Base-by-base conservation (phyloP, 768 basidiomycete genomes). In the Trametes villosa region DNA sequence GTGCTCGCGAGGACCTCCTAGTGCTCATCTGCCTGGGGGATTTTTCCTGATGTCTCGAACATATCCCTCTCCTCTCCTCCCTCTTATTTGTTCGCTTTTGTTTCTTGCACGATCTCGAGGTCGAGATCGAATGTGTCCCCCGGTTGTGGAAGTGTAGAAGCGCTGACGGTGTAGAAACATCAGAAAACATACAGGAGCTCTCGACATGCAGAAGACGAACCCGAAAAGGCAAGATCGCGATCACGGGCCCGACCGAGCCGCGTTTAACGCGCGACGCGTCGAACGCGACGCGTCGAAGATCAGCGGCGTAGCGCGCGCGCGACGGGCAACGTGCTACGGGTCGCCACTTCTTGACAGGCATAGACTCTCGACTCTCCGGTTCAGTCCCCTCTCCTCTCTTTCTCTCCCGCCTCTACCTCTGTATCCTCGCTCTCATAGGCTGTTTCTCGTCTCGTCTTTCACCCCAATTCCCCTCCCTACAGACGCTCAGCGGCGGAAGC, bases 41-140 rank as follows among this genome's bases (percentile, higher is more conserved):
- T 34, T 34, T 34, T 34, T 34, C 33, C 33, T 34, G 33, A 34
- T 34, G 33, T n/a, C n/a, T n/a, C 36, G 36, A 13, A 38, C 36
- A 18, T 15, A 38, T 12, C 13, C n/a, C 11, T 12, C 4, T 3
- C 5, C 13, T 12, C 11, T 38, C 3, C 36, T 38, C 5, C 15
- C 11, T 4, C 13, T 4, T 4, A 38, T 5, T 4, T 38, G n/a
- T 4, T 12, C 36, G 36, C 15, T 38, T 15, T 38, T 12, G 11
- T 13, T 38, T 18, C 36, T 15, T 4, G 11, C 3, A 13, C 3
- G 29, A 50, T 45, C 58, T 59, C 50, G 50, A 27, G 58, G 58
- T 52, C 58, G 50, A 59, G 57, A 45, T 50, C 24, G 12, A 29
- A 52, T 31, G 40, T 45, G 24, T 31, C 6, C 49, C 58, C 58